Base-by-base conservation (phyloP, 202 grass and related monocot species). In the Elaeis oleifera region DNA sequence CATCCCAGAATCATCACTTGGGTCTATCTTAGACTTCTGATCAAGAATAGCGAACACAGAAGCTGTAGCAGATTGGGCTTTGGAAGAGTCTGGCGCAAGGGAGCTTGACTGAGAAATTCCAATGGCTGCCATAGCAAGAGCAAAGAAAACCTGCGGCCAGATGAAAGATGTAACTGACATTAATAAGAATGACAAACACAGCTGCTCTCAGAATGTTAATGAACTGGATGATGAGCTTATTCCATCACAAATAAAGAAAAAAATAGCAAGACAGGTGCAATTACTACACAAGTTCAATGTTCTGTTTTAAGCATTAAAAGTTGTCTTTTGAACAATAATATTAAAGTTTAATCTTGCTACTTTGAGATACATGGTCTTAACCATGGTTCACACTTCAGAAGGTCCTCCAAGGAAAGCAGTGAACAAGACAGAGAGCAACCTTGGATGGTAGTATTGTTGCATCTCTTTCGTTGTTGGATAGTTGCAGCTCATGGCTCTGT, bases 41-140 rank as follows among this genome's bases (percentile, higher is more conserved):
- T 95, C 85, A 39, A 95, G 74, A 49, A 95, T 78, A 76, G 81
- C 71, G 5, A 95, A 95, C 56, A 95, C 32, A 15, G 90, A 95
- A 16, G 73, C 54, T 0, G 82, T 70, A 4, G 90, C 82, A 71
- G 80, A 80, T 74, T 65, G 81, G 31, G 85, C 85, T 64, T 89
- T 95, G 25, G 68, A 52, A 14, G 74, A 80, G 49, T 95, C 90
- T 4, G 60, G 76, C n/a, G 79, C 90, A 5, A 81, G 1, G 39
- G 90, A 86, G 28, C 90, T 95, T 64, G 79, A 78, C 68, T 81
- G 77, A 14, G 85, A 82, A 56, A 95, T 50, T 36, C 59, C 82
- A 58, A 32, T 53, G 14, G 82, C 60, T 49, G 82, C 85, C 63
- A 95, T 60, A 71, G 89, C 73, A 59, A 95, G 73, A n/a, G 84